phyloP scores from a whole-genome alignment of 306 rosid genomes.

The Medicago lupulina region DNA sequence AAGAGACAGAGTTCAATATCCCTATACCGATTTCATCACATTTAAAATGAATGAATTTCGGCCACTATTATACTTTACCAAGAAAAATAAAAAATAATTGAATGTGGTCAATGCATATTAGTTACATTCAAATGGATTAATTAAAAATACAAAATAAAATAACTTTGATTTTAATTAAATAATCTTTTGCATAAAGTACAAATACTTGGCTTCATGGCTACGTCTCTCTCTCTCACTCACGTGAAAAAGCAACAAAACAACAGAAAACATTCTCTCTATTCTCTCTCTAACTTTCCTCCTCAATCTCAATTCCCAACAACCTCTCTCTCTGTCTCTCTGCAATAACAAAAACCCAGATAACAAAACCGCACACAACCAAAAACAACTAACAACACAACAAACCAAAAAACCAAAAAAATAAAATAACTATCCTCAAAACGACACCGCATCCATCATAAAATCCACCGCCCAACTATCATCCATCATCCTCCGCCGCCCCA shows the following conservation, averaged over 20 bases:
- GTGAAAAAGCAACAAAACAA: slow-evolving; percentile 16
- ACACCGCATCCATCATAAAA: neutral
- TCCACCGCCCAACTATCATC: slow-evolving; percentile 27
- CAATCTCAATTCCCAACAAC: too few species aligned
- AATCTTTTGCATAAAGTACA: slow-evolving; percentile 4
- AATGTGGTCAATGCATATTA: too few species aligned
- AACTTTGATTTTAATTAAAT: neutral
- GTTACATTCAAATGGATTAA: too few species aligned
- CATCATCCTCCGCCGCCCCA: neutral
- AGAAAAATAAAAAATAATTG: too few species aligned
- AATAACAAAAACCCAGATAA: slow-evolving; percentile 33
- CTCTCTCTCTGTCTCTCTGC: neutral
- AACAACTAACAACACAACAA: slow-evolving; percentile 29
- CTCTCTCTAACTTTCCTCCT: slow-evolving; percentile 12
- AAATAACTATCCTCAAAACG: too few species aligned
- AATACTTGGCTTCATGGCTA: slow-evolving; percentile 44
- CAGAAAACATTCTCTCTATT: neutral
- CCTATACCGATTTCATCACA: too few species aligned
- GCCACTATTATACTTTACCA: too few species aligned
- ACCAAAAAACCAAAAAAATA: too few species aligned
- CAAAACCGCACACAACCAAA: neutral
- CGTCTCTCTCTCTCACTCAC: neutral
- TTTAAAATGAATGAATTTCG: too few species aligned
- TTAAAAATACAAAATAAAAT: too few species aligned
- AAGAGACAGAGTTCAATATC: too few species aligned